A percentile compares a stretch with the other conserved stretches of the same genome.
These are phyloP conservation scores for Omphalotus olearius DNA, from an alignment of 1,284 basidiomycete species.

Conservation along the genomic window DNA sequence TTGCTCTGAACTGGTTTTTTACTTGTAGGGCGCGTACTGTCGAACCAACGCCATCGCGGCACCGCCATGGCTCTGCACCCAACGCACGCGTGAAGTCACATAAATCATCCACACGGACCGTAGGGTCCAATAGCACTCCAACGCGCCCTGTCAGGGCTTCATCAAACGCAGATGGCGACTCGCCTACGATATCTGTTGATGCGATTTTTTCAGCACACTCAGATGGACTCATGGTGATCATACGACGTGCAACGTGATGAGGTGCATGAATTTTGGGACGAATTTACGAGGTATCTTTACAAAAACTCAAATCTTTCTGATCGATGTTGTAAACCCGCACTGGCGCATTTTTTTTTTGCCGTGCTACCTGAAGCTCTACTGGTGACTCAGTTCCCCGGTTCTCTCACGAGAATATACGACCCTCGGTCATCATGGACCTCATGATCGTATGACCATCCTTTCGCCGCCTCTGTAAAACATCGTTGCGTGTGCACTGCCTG, in stretches of 20 bases:
- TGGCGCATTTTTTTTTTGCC: background rate
- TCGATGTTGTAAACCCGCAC: too few species aligned
- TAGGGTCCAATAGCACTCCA: background rate
- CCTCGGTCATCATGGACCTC: too few species aligned
- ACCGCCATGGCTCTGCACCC: background rate
- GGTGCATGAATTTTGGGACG: background rate
- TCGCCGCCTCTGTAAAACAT: background rate
- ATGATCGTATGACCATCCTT: too few species aligned
- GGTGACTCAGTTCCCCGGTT: background rate
- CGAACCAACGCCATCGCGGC: background rate
- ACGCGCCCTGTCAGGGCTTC: background rate
- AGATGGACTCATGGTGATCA: slow-evolving; percentile 73
- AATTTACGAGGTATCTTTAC: too few species aligned
- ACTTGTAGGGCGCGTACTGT: slow-evolving; percentile 20
- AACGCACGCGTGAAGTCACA: background rate
- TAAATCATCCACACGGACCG: background rate
- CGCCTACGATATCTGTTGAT: slow-evolving; percentile 46
- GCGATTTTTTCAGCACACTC: slow-evolving; percentile 80
- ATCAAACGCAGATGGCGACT: slow-evolving; percentile 26
- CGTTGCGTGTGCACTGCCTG: background rate
- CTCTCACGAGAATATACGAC: too few species aligned
- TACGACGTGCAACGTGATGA: slow-evolving; percentile 37
- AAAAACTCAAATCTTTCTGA: too few species aligned
- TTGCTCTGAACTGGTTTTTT: background rate
- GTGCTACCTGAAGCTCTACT: background rate